Evolutionary conservation across 768 basidiomycete genomes (phyloP), one percentile per base, ranked within the genome.

Genomic region (Neoboletus subvelutipes): DNA sequence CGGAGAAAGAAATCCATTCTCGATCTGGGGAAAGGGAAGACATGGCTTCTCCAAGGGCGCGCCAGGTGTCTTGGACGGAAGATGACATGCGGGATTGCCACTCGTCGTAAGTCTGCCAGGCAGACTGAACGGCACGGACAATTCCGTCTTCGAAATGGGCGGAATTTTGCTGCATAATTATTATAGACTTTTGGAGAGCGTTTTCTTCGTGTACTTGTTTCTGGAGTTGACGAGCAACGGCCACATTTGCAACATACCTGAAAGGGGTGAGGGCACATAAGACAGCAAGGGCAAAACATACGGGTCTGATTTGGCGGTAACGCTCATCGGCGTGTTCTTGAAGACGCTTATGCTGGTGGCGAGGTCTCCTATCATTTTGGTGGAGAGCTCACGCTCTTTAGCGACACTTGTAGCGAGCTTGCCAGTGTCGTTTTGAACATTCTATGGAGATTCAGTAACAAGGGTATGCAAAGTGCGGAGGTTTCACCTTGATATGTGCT

Each of bases 151-250:
- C 97, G 64, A 99, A 99, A 70, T 95, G 88, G 22, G 95, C 96
- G 17, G 88, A 91, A 71, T 96, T 96, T 62, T 95, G 94, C 66
- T 99, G 96, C 85, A 96, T 98, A 72, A 99, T 95, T 67, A 99
- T 87, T 67, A 98, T 91, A 3, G 89, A 92, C 72, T 98, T 99
- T 75, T 99, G 96, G 15, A 99, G 85, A 0, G 94, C 86, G 69
- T 99, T 99, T 75, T 99, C 97, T 75, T 97, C 96, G 74, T 94
- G 86, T 45, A 98, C 92, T 75, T 98, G 95, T 64, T 90, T 92
- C 60, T 86, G 83, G 17, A 97, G 84, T 70, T 97, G 94, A 50
- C 83, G 86, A 20, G 79, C 72, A 37, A 96, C 94, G 54, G 83
- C 77, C 54, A 78, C 75, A 70, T 94, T 92, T 56, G 83, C 78